Conservation (phyloP, 768 basidiomycete species). For the Leccinum fibrillosum region DNA sequence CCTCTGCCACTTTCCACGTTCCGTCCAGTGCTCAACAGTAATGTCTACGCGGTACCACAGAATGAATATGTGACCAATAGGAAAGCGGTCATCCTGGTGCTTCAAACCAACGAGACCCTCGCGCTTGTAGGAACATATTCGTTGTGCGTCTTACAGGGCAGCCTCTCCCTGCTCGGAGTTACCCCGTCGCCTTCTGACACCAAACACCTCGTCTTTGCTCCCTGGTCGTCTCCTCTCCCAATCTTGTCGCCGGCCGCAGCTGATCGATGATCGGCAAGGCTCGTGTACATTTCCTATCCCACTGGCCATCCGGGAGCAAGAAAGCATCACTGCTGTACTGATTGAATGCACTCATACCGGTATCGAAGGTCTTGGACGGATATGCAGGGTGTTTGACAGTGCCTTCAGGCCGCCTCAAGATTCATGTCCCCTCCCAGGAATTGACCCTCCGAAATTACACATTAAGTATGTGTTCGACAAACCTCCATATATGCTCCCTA, state of each 20-base stretch:
- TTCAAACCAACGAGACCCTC: constrained; percentile 50
- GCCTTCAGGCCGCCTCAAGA: constrained; percentile 53
- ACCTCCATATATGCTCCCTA: constrained; percentile 4
- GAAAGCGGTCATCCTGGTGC: constrained; percentile 38
- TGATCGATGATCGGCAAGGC: constrained; percentile 4
- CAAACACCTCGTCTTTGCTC: constrained; percentile 64
- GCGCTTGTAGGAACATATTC: constrained; percentile 67
- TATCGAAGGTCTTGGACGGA: constrained; percentile 61
- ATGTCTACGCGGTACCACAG: constrained; percentile 21
- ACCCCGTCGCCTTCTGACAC: constrained; percentile 39
- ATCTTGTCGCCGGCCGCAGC: constrained; percentile 34
- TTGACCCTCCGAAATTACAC: constrained; percentile 48
- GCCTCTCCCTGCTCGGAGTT: constrained; percentile 57
- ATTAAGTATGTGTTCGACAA: constrained; percentile 38
- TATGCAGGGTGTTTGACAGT: constrained; percentile 61
- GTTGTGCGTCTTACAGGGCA: constrained; percentile 61
- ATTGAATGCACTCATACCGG: constrained; percentile 58
- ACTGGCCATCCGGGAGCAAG: constrained; percentile 9
- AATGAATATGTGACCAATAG: neutral
- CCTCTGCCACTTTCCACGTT: constrained; percentile 47
- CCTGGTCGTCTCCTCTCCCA: constrained; percentile 76
- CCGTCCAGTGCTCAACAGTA: constrained; percentile 40
- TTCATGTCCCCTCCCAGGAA: constrained; percentile 22
- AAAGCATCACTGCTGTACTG: constrained; percentile 42
- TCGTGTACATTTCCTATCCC: constrained; percentile 15